A percentile compares a stretch with the other conserved stretches of the same genome.
Evolutionary conservation across 1,284 basidiomycete species (phyloP).

Genomic region (Puccinia coronata): DNA sequence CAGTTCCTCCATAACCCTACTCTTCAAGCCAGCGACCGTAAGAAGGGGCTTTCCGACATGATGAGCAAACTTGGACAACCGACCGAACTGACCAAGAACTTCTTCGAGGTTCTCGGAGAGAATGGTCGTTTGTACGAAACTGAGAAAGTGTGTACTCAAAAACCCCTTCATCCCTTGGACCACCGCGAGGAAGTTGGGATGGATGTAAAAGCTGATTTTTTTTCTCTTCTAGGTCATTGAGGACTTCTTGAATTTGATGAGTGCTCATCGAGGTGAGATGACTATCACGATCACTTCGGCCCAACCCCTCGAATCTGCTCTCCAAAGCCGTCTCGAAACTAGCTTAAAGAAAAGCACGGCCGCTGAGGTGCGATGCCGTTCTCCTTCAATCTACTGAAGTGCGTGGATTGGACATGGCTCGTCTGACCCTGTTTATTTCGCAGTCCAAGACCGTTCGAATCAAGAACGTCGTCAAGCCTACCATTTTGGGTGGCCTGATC

Average conservation of each 20-base stretch:
- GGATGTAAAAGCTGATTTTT: background rate
- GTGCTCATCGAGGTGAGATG: slow-evolving; percentile 88
- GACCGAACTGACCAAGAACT: slow-evolving; percentile 74
- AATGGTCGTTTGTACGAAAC: slow-evolving; percentile 88
- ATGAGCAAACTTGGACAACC: slow-evolving; percentile 43
- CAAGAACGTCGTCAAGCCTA: slow-evolving; percentile 70
- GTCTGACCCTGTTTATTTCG: slow-evolving; percentile 3
- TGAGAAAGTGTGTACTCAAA: slow-evolving; percentile 61
- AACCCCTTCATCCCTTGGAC: background rate
- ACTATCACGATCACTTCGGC: slow-evolving; percentile 90
- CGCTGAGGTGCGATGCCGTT: slow-evolving; percentile 71
- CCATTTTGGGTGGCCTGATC: slow-evolving; percentile 81
- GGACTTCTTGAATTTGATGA: slow-evolving; percentile 85
- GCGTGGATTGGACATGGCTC: background rate
- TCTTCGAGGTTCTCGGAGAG: slow-evolving; percentile 85
- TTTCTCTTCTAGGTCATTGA: slow-evolving; percentile 67
- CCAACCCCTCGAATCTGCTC: slow-evolving; percentile 70
- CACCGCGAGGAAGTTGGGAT: background rate
- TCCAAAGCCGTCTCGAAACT: slow-evolving; percentile 74
- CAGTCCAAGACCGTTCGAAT: slow-evolving; percentile 45
- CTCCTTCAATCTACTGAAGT: background rate
- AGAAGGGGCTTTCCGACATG: slow-evolving; percentile 40
- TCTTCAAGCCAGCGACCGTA: slow-evolving; percentile 44
- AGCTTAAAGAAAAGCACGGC: slow-evolving; percentile 79
- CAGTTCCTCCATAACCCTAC: slow-evolving; percentile 48